A percentile compares a stretch with the other conserved stretches of the same genome.
Evolutionary conservation across 139 green algal genomes (phyloP).

Genomic region (Deuterostichococcus epilithicus): DNA sequence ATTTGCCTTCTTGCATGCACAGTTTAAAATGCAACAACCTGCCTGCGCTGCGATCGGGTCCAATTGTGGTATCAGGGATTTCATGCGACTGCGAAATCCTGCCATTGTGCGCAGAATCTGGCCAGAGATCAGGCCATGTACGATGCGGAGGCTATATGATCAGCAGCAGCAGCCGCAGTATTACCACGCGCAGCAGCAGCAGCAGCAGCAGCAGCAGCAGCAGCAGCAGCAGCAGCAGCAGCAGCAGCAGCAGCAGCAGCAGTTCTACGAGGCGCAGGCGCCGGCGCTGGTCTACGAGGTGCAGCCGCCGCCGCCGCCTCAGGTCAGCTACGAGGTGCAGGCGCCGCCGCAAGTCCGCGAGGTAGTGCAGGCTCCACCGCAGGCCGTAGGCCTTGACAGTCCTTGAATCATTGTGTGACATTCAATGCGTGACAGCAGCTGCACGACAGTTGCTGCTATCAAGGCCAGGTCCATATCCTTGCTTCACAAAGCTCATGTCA

Average conservation of each 20-base stretch:
- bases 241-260: conserved; percentile 46
- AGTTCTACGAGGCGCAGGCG: conserved; percentile 54
- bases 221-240: conserved; percentile 20
- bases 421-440: neutral
- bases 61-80: too few relatives aligned
- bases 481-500: neutral
- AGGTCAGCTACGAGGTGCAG: neutral
- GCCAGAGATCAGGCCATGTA: too few relatives aligned
- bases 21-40: too few relatives aligned
- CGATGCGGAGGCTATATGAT: neutral
- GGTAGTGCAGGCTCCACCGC: neutral
- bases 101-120: too few relatives aligned
- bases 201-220: conserved; percentile 36
- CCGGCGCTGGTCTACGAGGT: neutral
- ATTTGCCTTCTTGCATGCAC: too few relatives aligned
- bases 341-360: neutral
- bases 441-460: neutral
- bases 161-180: conserved; percentile 24
- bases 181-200: conserved; percentile 53
- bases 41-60: too few relatives aligned
- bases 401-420: neutral
- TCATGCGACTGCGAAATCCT: too few relatives aligned
- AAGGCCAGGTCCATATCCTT: neutral
- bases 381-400: neutral
- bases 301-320: neutral